phyloP scores from a whole-genome alignment of 2,329 filamentous ascomycete genomes.

The Epichloe amarillans region DNA sequence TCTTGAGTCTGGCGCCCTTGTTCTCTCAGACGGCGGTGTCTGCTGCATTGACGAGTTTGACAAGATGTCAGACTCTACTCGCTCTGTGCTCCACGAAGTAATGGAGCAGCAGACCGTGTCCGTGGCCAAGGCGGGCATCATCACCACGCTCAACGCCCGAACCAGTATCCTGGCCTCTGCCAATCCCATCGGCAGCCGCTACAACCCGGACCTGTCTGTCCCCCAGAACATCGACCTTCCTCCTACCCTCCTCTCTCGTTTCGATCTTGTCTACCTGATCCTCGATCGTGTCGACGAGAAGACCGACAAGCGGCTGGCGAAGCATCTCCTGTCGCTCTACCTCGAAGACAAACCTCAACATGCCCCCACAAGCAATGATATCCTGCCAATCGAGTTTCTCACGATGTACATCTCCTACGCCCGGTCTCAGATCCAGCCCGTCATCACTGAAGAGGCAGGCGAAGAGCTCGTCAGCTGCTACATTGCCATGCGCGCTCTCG shows the following conservation, averaged over 20 bases:
- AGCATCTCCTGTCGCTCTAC: conserved; percentile 92
- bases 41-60: conserved; percentile 81
- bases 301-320: conserved; percentile 73
- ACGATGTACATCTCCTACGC: conserved; percentile 97
- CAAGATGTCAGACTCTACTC: conserved; percentile 70
- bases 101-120: conserved; percentile 84
- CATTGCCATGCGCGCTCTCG: conserved; percentile 88
- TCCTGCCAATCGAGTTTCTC: conserved; percentile 86
- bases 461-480: conserved; percentile 76
- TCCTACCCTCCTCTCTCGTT: conserved; percentile 86
- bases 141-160: conserved; percentile 88
- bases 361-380: conserved; percentile 58
- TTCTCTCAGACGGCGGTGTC: conserved; percentile 68
- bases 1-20: conserved; percentile 65
- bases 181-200: conserved; percentile 95
- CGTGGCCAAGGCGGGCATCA: conserved; percentile 84
- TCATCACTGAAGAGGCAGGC: conserved; percentile 67
- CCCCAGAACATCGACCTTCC: conserved; percentile 97
- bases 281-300: conserved; percentile 88
- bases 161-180: conserved; percentile 94
- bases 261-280: conserved; percentile 93
- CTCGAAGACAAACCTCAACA: conserved; percentile 88
- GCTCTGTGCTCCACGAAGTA: conserved; percentile 74
- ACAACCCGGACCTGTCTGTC: conserved; percentile 89
- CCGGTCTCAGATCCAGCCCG: conserved; percentile 71